These are phyloP conservation scores for Catenaria anguillulae DNA, from an alignment of 371 early-diverging fungal genomes.

Conservation along the genomic window DNA sequence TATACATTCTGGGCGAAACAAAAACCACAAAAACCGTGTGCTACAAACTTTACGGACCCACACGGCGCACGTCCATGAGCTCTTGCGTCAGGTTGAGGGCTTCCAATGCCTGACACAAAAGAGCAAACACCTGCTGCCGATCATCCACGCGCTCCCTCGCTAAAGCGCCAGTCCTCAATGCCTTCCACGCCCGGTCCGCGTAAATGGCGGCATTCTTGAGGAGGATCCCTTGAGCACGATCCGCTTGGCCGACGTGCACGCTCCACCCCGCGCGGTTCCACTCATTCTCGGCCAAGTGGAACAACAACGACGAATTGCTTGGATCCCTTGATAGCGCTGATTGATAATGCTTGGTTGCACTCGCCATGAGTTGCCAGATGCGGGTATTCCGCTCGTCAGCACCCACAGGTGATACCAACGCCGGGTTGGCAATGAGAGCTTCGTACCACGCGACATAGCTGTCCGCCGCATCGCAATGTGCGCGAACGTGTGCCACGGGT, in stretches of 20 bases:
- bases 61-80: too few species aligned
- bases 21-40: too few species aligned
- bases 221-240: constrained; percentile 10
- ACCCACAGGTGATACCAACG: too few species aligned
- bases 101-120: not conserved
- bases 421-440: not conserved
- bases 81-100: not conserved
- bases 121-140: not conserved
- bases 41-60: too few species aligned
- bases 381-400: too few species aligned
- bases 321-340: not conserved
- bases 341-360: not conserved
- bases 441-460: not conserved
- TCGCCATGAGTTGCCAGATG: not conserved
- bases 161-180: too few species aligned
- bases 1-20: too few species aligned
- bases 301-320: not conserved
- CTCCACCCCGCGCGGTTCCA: not conserved
- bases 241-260: not conserved
- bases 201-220: constrained; percentile 4
- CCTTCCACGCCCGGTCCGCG: too few species aligned
- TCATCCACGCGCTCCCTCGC: not conserved
- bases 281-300: not conserved
- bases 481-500: too few species aligned
- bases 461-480: not conserved